Evolutionary conservation across 1,284 basidiomycete genomes (phyloP), one percentile per base, ranked within the genome.

Genomic region (Peniophora sp.): DNA sequence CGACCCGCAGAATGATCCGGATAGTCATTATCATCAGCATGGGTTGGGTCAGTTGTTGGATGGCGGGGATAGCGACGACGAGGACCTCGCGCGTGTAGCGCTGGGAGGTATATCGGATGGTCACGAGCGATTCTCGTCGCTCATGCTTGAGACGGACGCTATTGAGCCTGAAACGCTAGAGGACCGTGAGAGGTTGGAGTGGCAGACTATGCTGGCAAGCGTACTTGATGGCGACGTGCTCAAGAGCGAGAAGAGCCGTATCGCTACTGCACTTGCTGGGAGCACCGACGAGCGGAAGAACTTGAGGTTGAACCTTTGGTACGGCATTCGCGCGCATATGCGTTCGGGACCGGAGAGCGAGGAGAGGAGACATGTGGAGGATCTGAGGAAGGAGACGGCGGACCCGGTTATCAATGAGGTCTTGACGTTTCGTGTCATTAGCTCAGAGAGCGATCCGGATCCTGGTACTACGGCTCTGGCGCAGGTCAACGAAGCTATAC

Each of bases 161-260:
- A 71, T 76, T 50, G 75, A 82, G 55, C 81, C 84, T 35, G 73
- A 77, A 39, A 83, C 80, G 8, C 67, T 79, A 44, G 84, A 89
- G 59, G 87, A 91, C 58, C 77, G 79, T 55, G 90, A 93, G 59
- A 78, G 94, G 24, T 70, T 95, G 45, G 93, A 95, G 67, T 97
- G 94, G 94, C 92, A 95, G 66, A 88, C 87, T 36, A 90, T 97
- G 85, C 79, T 97, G 38, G 83, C 90, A 9, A 95, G 92, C 36
- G 94, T 97, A 20, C 75, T 98, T 27, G 83, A 84, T 36, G 94
- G 95, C 14, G 93, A 97, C 62, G 93, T 98, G 5, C 77, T 98
- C 53, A 91, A 88, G 63, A 88, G 89, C 2, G 95, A 97, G 70
- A 96, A 92, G 68, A 89, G 87, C 19, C 83, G 95, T 52, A 94